Evolutionary conservation across 2,329 filamentous ascomycete species (phyloP).

Genomic region (Fusarium sp.): DNA sequence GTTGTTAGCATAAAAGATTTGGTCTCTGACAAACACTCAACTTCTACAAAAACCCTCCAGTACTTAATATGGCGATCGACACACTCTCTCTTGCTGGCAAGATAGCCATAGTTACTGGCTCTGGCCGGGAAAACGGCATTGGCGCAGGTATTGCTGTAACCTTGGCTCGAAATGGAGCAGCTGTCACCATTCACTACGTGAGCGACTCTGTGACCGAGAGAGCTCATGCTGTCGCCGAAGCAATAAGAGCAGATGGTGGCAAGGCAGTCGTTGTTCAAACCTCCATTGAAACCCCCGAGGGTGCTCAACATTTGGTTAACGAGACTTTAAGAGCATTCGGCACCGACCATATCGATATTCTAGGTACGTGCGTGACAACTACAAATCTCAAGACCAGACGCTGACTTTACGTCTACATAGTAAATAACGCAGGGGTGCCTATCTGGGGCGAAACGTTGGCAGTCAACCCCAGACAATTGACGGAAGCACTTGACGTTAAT

Average conservation of each 20-base stretch:
- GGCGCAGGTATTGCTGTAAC: constrained; percentile 58
- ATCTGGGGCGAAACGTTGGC: constrained; percentile 29
- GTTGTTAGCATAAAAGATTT: neutral
- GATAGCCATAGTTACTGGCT: constrained; percentile 62
- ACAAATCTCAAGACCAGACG: neutral
- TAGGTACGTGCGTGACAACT: constrained; percentile 47
- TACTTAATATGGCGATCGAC: constrained; percentile 49
- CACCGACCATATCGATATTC: constrained; percentile 58
- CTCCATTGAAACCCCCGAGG: constrained; percentile 51
- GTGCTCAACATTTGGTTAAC: constrained; percentile 51
- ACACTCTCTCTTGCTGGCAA: constrained; percentile 59
- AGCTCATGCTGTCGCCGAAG: constrained; percentile 52
- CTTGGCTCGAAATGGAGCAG: constrained; percentile 59
- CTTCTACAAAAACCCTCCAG: neutral
- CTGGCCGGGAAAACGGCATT: constrained; percentile 60
- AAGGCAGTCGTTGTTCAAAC: constrained; percentile 53
- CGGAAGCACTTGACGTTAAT: constrained; percentile 52
- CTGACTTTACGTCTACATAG: constrained; percentile 27
- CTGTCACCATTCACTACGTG: constrained; percentile 58
- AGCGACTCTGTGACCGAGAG: constrained; percentile 52
- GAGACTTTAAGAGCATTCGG: constrained; percentile 55
- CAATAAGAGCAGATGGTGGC: constrained; percentile 50
- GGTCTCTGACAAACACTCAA: neutral
- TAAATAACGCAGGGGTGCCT: constrained; percentile 57
- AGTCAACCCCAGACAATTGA: constrained; percentile 45